phyloP scores from a whole-genome alignment of 257 asterid genomes.

The Sherardia arvensis region DNA sequence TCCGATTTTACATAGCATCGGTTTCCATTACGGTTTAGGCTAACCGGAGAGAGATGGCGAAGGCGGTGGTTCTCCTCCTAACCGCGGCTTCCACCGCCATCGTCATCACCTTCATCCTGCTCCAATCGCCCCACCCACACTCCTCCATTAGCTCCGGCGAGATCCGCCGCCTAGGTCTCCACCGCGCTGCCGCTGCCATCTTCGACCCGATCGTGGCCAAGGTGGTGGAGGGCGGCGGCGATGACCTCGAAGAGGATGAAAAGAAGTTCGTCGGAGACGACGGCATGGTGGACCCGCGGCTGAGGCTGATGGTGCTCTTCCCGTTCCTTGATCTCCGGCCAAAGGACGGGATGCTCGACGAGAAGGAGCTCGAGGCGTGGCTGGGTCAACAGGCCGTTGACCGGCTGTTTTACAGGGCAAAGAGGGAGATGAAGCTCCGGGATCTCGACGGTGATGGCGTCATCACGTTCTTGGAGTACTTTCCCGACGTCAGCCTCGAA shows the following conservation, averaged over 20 bases:
- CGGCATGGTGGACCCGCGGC: conserved; percentile 17
- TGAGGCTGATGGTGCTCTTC: conserved; percentile 29
- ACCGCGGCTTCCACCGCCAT: conserved; percentile 18
- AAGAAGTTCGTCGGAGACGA: conserved; percentile 12
- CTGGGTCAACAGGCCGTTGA: conserved; percentile 23
- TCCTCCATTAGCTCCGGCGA: not conserved
- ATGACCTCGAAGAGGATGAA: conserved; percentile 3
- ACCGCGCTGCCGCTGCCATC: not conserved
- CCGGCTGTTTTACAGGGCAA: conserved; percentile 15
- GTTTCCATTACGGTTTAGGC: too few species aligned
- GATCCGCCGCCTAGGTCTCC: conserved; percentile 20
- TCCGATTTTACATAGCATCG: not conserved
- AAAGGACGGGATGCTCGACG: conserved; percentile 19
- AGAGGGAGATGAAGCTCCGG: conserved; percentile 16
- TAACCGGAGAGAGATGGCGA: conserved; percentile 18
- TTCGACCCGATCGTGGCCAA: conserved; percentile 24
- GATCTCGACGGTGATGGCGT: conserved; percentile 30
- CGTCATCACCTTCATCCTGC: conserved; percentile 10
- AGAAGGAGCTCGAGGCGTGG: conserved; percentile 28
- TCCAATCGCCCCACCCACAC: not conserved
- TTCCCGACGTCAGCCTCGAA: conserved; percentile 18
- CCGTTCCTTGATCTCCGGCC: conserved; percentile 24
- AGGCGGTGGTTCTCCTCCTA: conserved; percentile 26
- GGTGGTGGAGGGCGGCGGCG: not conserved
- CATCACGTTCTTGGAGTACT: conserved; percentile 25